A percentile compares a stretch with the other conserved stretches of the same genome.
Conservation (phyloP, 2,329 filamentous ascomycete species). For the Microsporum canis region DNA sequence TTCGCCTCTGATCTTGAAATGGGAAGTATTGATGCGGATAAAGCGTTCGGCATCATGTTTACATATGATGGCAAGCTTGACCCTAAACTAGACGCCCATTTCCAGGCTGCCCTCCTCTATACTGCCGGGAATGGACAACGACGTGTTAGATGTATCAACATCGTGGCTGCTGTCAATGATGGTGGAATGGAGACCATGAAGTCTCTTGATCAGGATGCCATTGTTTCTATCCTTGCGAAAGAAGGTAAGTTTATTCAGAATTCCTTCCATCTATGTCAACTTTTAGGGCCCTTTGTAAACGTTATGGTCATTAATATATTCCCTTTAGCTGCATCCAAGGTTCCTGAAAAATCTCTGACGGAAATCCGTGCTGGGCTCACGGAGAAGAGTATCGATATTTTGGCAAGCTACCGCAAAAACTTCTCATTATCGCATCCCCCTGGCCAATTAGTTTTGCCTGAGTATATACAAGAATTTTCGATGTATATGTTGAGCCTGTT, state of each 20-base stretch:
- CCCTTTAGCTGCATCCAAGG: constrained; percentile 60
- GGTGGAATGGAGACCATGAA: constrained; percentile 74
- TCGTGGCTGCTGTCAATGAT: constrained; percentile 85
- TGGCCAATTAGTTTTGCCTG: constrained; percentile 85
- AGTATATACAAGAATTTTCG: constrained; percentile 88
- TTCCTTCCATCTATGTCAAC: neutral
- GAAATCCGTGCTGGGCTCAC: constrained; percentile 73
- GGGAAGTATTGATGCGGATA: constrained; percentile 83
- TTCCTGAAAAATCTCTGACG: constrained; percentile 64
- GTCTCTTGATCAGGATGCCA: constrained; percentile 90
- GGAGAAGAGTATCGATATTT: constrained; percentile 85
- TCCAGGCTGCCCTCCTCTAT: constrained; percentile 89
- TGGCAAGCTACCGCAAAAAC: constrained; percentile 85
- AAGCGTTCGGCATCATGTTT: constrained; percentile 83
- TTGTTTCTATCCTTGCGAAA: constrained; percentile 79
- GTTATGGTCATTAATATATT: constrained; percentile 1
- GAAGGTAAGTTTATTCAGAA: constrained; percentile 42
- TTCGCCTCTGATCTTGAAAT: constrained; percentile 93
- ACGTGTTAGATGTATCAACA: constrained; percentile 81
- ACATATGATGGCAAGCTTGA: constrained; percentile 97
- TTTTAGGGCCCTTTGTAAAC: constrained; percentile 2
- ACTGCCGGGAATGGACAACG: constrained; percentile 83
- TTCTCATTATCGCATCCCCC: constrained; percentile 78
- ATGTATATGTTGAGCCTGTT: constrained; percentile 90
- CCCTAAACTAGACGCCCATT: constrained; percentile 89